Evolutionary conservation across 2,329 filamentous ascomycete genomes (phyloP), one percentile per base, ranked within the genome.

Genomic region (Arachnomyces sp.): DNA sequence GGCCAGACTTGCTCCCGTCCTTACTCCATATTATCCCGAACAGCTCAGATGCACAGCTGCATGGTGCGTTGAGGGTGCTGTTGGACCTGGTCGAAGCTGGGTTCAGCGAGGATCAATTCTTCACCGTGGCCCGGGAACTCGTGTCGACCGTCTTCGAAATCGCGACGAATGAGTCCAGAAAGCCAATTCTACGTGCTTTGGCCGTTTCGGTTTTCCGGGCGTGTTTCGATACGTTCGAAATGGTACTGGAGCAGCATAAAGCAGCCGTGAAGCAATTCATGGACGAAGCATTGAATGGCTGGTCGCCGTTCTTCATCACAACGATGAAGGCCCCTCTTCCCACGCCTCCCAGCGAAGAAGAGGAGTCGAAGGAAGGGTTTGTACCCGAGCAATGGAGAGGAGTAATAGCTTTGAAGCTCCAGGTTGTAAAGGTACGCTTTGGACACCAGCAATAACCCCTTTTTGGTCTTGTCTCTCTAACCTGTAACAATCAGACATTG

Each of bases 141-240:
- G 81, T 95, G 57, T 83, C 82, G 53, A 80, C 83, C 37, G 77
- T 95, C 25, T 92, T 87, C 60, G 77, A 86, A 52, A 83, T 95
- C 29, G 87, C 89, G 11, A 73, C 85, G 42, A 85, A 85, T 59
- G 77, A 84, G 44, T 74, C 73, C 45, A 79, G 86, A 52, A 88
- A 86, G 57, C 74, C 84, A 7, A 78, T 79, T 44, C 71, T 95
- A 43, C 78, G 92, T 45, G 87, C 88, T 21, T 72, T 96, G 51
- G 86, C 92, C 30, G 83, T 96, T 31, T 86, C 84, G 31, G 86
- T 95, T 43, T 95, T 96, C 71, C 78, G 87, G 42, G 80, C 80
- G 36, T 95, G 87, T 65, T 94, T 98, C 61, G 88, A 96, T 59
- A 86, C 92, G 42, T 78, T 98, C 68, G 88, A 96, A 65, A 94